Conservation (phyloP, 2,329 filamentous ascomycete genomes). For the Colletotrichum lentis region DNA sequence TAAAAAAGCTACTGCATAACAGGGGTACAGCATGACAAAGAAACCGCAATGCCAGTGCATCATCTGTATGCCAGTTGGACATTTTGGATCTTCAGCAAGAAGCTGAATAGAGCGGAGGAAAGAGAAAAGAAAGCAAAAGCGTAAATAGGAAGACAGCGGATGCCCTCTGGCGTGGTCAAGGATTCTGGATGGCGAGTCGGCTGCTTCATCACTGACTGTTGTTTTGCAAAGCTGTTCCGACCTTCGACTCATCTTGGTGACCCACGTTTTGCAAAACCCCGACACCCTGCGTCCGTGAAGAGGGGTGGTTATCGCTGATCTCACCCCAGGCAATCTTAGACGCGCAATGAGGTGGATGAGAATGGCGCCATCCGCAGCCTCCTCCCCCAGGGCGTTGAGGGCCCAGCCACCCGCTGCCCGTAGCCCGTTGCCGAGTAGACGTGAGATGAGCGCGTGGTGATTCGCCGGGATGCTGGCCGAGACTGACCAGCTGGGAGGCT, state of each 20-base stretch:
- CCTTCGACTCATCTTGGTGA: background rate
- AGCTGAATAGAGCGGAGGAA: fast-evolving
- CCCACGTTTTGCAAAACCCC: too few relatives aligned
- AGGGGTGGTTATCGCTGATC: too few relatives aligned
- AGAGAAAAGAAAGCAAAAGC: too few relatives aligned
- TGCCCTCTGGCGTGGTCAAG: too few relatives aligned
- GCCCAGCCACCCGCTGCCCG: background rate
- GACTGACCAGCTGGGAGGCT: too few relatives aligned
- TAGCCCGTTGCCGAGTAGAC: background rate
- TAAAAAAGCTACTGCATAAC: too few relatives aligned
- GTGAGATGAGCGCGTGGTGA: background rate
- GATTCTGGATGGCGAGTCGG: too few relatives aligned
- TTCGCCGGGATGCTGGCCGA: background rate
- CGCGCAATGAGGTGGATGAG: background rate
- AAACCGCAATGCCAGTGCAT: too few relatives aligned
- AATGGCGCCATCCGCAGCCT: background rate
- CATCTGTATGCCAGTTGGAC: too few relatives aligned
- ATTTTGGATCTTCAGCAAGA: too few relatives aligned
- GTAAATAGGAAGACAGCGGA: too few relatives aligned
- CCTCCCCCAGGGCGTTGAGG: background rate
- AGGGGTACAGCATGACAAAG: too few relatives aligned
- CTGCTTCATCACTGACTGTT: background rate
- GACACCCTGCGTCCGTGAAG: background rate
- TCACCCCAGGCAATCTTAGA: background rate
- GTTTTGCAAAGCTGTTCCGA: background rate